A percentile compares a stretch with the other conserved stretches of the same genome.
Conservation (phyloP, 78 protist species). For the Pelomyxa schiedti region DNA sequence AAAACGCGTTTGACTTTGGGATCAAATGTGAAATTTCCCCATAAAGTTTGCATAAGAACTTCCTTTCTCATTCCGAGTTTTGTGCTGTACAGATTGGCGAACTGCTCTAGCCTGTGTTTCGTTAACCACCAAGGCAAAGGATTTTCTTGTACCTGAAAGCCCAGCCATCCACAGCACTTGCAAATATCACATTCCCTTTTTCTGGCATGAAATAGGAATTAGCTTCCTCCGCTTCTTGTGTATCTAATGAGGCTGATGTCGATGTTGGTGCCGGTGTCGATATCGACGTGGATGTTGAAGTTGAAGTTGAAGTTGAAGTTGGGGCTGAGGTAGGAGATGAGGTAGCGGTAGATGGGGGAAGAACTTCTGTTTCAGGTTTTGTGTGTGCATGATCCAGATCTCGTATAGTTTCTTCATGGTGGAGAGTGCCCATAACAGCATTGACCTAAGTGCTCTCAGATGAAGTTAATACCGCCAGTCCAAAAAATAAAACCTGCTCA, state of each 20-base stretch:
- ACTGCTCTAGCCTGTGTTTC: not conserved
- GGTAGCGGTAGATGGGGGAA: too few relatives aligned
- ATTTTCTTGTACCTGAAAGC: slow-evolving; percentile 48
- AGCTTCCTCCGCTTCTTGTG: not conserved
- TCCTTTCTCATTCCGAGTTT: slow-evolving; percentile 42
- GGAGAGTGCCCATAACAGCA: not conserved
- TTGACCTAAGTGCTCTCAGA: not conserved
- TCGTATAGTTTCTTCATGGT: not conserved
- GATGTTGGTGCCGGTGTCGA: not conserved
- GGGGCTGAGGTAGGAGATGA: too few relatives aligned
- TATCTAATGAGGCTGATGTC: not conserved
- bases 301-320: too few relatives aligned
- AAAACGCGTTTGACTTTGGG: not conserved
- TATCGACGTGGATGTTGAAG: not conserved
- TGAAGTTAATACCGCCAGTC: slow-evolving; percentile 21
- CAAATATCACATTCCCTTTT: slow-evolving; percentile 89
- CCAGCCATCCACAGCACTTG: slow-evolving; percentile 84
- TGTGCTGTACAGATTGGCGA: slow-evolving; percentile 31
- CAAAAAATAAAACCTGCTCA: slow-evolving; percentile 71
- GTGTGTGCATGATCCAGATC: not conserved
- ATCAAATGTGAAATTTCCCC: slow-evolving; percentile 83
- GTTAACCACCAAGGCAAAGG: not conserved
- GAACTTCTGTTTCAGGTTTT: not conserved
- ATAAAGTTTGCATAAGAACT: slow-evolving; percentile 54
- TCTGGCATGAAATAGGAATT: slow-evolving; percentile 67